Base-by-base conservation (phyloP, 1,284 basidiomycete species). In the Coniferiporia weirii region DNA sequence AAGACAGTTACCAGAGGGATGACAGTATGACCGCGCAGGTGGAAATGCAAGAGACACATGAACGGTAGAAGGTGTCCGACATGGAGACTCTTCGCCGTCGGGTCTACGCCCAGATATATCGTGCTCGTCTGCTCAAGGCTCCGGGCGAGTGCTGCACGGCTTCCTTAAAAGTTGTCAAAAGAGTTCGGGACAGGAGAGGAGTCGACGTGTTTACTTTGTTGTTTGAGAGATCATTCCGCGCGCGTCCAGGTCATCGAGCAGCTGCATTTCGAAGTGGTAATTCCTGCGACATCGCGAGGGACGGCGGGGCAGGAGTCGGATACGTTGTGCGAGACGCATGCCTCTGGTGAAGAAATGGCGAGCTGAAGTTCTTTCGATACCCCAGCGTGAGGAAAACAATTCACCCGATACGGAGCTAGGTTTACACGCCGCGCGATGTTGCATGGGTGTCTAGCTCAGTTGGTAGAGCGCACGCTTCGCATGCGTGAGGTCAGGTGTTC, bases 31-130 rank as follows among this genome's bases (percentile, higher is more conserved):
- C 95, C 93, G 35, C 80, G 79, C 17, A 91, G 68, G 44, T 90
- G 87, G 70, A 98, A 96, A 69, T 98, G 95, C 20, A 96, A 75
- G 50, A 98, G 72, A 50, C 84, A 87, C 65, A 99, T 79, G 32
- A 99, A 76, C 0, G 96, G 94, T 13, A 98, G 75, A 1, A 99
- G 82, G 69, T 99, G 96, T 2, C 96, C 96, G 56, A 95, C 91
- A 71, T 99, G 96, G 17, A 99, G 77, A 0, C 92, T 89, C 35
- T 75, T 76, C 1, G 95, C 95, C 1, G 94, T 93, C 0, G 97
- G 97, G 71, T 99, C 97, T 52, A 98, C 82, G 43, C 96, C 96
- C 12, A 86, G 79, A 70, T 99, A 99, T 15, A 95, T 80, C 0
- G 83, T 84, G 17, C 19, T 52, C 45, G 36, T 40, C 13, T 32